Evolutionary conservation across 192 early-diverging fungal genomes (phyloP), one percentile per base, ranked within the genome.

Genomic region (Coemansia sp.): DNA sequence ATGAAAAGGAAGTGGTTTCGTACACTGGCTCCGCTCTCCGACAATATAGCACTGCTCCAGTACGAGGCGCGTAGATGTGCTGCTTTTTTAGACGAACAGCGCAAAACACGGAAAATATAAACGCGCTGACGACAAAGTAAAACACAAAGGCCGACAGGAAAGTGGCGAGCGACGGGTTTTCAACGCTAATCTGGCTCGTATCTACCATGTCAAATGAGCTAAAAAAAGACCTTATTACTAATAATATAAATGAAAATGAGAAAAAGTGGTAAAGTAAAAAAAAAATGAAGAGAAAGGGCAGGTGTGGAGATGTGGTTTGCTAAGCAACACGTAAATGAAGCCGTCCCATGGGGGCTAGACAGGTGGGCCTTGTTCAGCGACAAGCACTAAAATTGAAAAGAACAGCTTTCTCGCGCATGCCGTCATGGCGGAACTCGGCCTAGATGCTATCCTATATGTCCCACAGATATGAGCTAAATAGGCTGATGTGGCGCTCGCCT

Each of bases 121-220:
- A 31, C 10, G 14, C 22, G 12, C 62, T 46, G 25, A 51, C 36
- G 14, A 46, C 32, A 35, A 51, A 38, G 29, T 64, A 64, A 36
- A 64, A 64, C 7, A 64, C 35, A 14, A 64, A 17, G 3, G 62
- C 62, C 24, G 62, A 64, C 7, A 64, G 6, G 39, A 64, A 64
- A 17, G 42, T 20, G 8, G 62, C 8, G 6, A 64, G 62, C 36
- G 62, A 64, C 22, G 62, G 62, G 35, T 64, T 64, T 46, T 64
- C 31, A 12, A 51, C 45, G 9, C 45, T 25, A 25, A 51, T 27
- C 10, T 39, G 31, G 46, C 35, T 38, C 11, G 62, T 47, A 27
- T 64, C 35, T 20, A 53, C 62, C 62, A 64, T 64, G 60, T 14
- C 24, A 6, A 15, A 32, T 3, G 11, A 15, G 32, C 7, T 36